These are phyloP conservation scores for Hyphopichia khmerensis DNA, from an alignment of 1,139 yeast genomes.

Conservation along the genomic window DNA sequence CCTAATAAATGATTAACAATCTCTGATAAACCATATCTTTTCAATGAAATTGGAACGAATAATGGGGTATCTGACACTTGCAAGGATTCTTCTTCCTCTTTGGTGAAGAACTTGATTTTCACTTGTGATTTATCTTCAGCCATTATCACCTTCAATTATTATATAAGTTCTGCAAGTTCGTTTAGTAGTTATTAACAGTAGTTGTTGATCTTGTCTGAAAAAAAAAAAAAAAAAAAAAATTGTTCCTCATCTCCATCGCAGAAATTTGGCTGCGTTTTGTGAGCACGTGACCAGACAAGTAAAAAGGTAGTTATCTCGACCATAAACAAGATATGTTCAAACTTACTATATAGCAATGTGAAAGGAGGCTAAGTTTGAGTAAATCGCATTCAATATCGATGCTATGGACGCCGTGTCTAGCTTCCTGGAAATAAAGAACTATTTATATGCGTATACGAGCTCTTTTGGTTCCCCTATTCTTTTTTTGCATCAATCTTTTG, in stretches of 20 bases:
- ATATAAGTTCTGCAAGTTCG: no score
- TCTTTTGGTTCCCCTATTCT: no score
- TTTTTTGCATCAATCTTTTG: no score
- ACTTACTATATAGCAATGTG: no score
- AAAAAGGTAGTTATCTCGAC: no score
- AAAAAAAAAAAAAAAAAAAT: constrained; percentile 6
- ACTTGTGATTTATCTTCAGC: constrained; percentile 45
- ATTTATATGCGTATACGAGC: no score
- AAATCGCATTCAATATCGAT: no score
- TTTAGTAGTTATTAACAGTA: no score
- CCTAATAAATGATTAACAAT: constrained; percentile 84
- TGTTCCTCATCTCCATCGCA: constrained; percentile 3
- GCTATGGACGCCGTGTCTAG: no score
- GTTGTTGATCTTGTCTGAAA: background rate
- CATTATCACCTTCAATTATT: constrained; percentile 12
- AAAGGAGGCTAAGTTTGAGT: no score
- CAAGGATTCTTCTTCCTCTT: constrained; percentile 73
- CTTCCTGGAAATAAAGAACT: no score
- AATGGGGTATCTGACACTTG: constrained; percentile 82
- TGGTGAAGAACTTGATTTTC: constrained; percentile 79
- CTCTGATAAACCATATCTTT: constrained; percentile 90
- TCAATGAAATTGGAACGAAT: constrained; percentile 81
- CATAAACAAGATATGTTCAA: no score
- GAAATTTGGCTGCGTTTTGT: background rate
- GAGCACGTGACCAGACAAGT: background rate